These are phyloP conservation scores for Immersiporthe knoxdaviesiana DNA, from an alignment of 2,329 filamentous ascomycete genomes.

Conservation along the genomic window DNA sequence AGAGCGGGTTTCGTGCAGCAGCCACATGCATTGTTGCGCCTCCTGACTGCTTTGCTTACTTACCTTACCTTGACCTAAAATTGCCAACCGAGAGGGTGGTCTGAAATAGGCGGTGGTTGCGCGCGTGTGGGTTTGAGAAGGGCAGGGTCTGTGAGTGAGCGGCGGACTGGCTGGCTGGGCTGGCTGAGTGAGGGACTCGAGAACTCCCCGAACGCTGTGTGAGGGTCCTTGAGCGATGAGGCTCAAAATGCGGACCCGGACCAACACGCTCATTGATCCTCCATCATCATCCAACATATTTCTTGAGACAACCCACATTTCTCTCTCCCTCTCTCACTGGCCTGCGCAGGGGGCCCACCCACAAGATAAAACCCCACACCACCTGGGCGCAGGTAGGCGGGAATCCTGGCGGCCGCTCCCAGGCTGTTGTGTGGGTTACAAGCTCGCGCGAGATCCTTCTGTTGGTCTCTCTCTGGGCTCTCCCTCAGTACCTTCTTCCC, in stretches of 20 bases:
- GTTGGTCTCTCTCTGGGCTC: background rate
- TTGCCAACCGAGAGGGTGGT: too few species aligned
- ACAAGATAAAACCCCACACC: background rate
- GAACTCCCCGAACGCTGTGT: conserved; percentile 26
- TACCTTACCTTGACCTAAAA: background rate
- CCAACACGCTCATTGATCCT: background rate
- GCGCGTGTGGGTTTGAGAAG: background rate
- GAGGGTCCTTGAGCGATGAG: conserved; percentile 21
- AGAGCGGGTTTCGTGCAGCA: background rate
- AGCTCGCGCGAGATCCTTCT: conserved; percentile 1
- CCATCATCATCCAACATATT: too few species aligned
- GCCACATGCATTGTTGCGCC: background rate
- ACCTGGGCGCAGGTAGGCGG: conserved; percentile 14
- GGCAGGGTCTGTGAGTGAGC: background rate
- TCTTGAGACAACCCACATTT: too few species aligned
- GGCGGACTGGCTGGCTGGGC: too few species aligned
- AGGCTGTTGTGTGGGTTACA: conserved; percentile 9
- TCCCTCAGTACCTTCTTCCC: background rate
- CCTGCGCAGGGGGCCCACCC: background rate
- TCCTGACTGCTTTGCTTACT: background rate
- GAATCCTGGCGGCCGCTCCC: conserved; percentile 30
- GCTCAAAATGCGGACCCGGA: conserved; percentile 27
- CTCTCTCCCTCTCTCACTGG: too few species aligned
- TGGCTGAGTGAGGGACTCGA: conserved; percentile 18
- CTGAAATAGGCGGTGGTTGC: background rate